These are phyloP conservation scores for Mariannaea elegans DNA, from an alignment of 2,329 filamentous ascomycete genomes.

Conservation along the genomic window DNA sequence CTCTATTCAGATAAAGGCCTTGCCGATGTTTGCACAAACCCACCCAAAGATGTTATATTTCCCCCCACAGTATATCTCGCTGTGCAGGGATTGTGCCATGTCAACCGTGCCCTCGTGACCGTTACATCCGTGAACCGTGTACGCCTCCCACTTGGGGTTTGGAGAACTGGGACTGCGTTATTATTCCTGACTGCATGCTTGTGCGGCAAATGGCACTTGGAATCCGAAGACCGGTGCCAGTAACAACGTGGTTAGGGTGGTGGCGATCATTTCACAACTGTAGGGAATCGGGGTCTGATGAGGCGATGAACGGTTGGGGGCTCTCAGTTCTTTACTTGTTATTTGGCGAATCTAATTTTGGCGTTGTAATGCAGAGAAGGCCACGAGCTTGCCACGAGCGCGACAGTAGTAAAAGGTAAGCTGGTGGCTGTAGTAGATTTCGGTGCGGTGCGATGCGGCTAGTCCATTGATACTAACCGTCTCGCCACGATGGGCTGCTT, in stretches of 20 bases:
- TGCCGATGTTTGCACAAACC: conserved; percentile 2
- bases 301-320: conserved; percentile 2
- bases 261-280: neutral
- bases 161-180: conserved; percentile 3
- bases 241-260: neutral
- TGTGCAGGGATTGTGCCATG: neutral
- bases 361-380: neutral
- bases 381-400: conserved; percentile 1
- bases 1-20: neutral
- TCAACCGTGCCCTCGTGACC: neutral
- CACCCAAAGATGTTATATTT: conserved; percentile 1
- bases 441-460: neutral
- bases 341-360: neutral
- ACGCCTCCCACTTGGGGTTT: neutral
- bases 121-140: conserved; percentile 5
- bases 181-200: neutral
- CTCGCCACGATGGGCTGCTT: neutral
- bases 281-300: neutral
- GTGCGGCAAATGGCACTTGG: conserved; percentile 18
- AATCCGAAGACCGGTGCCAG: conserved; percentile 15
- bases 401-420: neutral
- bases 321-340: too few relatives aligned
- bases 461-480: neutral
- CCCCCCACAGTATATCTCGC: neutral
- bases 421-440: neutral